phyloP scores from a whole-genome alignment of 1,284 basidiomycete genomes.

The Singerocomus inundabilis region DNA sequence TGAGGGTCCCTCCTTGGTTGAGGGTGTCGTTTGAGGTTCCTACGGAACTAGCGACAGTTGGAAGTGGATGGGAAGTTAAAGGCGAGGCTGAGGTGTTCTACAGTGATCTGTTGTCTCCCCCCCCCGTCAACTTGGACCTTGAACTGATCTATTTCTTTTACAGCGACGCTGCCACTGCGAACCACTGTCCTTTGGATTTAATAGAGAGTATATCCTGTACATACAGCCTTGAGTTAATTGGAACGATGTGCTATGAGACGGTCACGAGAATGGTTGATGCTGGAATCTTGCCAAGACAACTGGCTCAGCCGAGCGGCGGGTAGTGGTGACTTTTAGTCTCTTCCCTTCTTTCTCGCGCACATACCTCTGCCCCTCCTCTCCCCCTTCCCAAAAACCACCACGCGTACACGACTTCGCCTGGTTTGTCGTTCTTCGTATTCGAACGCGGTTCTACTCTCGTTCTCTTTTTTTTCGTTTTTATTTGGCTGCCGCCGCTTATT shows the following conservation, averaged over 20 bases:
- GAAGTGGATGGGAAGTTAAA: conserved; percentile 75
- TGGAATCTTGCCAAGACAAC: neutral
- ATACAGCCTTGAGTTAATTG: neutral
- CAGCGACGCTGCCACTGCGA: conserved; percentile 2
- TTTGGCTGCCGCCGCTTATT: conserved; percentile 3
- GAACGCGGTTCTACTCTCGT: neutral
- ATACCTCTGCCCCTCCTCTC: conserved; percentile 8
- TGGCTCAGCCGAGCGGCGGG: conserved; percentile 21
- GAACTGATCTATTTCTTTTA: conserved; percentile 2
- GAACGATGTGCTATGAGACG: neutral
- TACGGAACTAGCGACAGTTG: conserved; percentile 37
- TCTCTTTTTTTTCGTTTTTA: conserved; percentile 5
- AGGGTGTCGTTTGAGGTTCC: conserved; percentile 32
- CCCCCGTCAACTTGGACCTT: neutral
- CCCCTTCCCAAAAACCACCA: conserved; percentile 14
- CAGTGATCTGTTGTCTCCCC: neutral
- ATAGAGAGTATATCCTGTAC: neutral
- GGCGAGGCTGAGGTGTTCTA: conserved; percentile 76
- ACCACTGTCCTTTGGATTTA: neutral
- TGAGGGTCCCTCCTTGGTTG: conserved; percentile 29
- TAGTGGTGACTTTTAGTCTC: neutral
- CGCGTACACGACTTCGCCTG: conserved; percentile 7
- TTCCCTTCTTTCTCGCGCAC: conserved; percentile 19
- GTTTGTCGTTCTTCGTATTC: neutral
- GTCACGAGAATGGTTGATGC: neutral